Evolutionary conservation across 805 yeast species (phyloP), one percentile per base, ranked within the genome.

Genomic region (Suhomyces sp.): DNA sequence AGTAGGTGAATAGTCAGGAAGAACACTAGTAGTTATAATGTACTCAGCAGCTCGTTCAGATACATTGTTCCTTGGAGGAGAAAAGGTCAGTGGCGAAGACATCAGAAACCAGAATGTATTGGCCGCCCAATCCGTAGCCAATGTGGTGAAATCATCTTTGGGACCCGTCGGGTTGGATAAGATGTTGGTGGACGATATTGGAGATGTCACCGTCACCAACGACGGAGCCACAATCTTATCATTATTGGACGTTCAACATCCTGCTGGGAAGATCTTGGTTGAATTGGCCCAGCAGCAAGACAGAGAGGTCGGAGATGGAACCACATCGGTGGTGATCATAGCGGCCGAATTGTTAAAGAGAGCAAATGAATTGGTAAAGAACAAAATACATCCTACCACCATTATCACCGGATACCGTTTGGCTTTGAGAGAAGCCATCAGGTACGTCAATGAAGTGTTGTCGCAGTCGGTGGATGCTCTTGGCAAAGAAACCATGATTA

Each of bases 101-200:
- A 87, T 96, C 59, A 85, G 99, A 64, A 88, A 91, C 65, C 99
- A 96, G 70, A 94, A 94, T 64, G 97, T 96, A 17, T 74, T 91
- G 65, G 99, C 99, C 6, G 94, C 98, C 44, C 87, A 81, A 64
- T 86, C 91, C 2, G 89, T 87, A 45, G 89, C 94, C 59, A 87
- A 87, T 63, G 91, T 77, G 44, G 92, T 88, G 56, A 92, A 92
- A 69, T 86, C 97, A 12, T 92, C 98, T 1, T 76, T 94, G 52
- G 99, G 99, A 4, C 99, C 99, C 7, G 98, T 94, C 33, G 99
- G 99, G 24, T 79, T 94, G 49, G 99, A 94, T 75, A 94, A 94
- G 76, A 94, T 94, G 97, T 80, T 94, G 46, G 99, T 94, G 39
- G 99, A 94, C 71, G 99, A 94, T 65, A 96, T 94, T 72, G 99